phyloP scores from a whole-genome alignment of 31 red algal genomes.

The Porphyra umbilicalis region DNA sequence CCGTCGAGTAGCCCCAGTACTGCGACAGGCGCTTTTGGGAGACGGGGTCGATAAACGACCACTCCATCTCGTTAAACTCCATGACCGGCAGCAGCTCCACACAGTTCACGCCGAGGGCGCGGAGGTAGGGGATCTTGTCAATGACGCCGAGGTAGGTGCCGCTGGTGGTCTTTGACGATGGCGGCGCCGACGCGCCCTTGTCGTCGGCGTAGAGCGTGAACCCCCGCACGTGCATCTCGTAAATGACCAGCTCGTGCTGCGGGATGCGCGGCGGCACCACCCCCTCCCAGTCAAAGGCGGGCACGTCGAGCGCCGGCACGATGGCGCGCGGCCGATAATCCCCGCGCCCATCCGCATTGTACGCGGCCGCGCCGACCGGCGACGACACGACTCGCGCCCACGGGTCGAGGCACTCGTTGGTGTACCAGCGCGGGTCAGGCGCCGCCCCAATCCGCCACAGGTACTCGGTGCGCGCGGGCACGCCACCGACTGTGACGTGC shows the following conservation, averaged over 20 bases:
- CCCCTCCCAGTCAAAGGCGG: conserved; percentile 72
- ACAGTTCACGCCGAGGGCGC: conserved; percentile 73
- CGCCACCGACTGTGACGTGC: conserved; percentile 65
- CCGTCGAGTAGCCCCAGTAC: conserved; percentile 96
- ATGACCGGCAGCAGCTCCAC: conserved; percentile 89
- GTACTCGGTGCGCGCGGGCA: conserved; percentile 15
- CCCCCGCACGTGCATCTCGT: conserved; percentile 97
- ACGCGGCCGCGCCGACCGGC: conserved; percentile 16
- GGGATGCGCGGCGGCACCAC: conserved; percentile 52
- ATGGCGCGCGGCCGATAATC: conserved; percentile 42
- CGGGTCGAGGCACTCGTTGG: conserved; percentile 66
- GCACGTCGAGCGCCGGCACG: conserved; percentile 12
- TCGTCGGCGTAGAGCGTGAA: conserved; percentile 33
- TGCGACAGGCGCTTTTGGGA: conserved; percentile 37
- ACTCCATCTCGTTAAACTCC: conserved; percentile 95
- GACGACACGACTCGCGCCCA: conserved; percentile 48
- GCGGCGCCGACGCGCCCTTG: not conserved
- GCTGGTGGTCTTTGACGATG: not conserved
- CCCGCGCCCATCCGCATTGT: conserved; percentile 13
- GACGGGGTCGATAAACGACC: conserved; percentile 21
- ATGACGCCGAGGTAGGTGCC: conserved; percentile 65
- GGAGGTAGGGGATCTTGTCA: conserved; percentile 78
- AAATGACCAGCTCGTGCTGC: conserved; percentile 70
- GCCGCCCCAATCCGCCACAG: conserved; percentile 55
- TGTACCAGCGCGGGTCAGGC: conserved; percentile 34